A percentile compares a stretch with the other conserved stretches of the same genome.
These are phyloP conservation scores for Russula ochroleuca DNA, from an alignment of 768 basidiomycete species.

Conservation along the genomic window DNA sequence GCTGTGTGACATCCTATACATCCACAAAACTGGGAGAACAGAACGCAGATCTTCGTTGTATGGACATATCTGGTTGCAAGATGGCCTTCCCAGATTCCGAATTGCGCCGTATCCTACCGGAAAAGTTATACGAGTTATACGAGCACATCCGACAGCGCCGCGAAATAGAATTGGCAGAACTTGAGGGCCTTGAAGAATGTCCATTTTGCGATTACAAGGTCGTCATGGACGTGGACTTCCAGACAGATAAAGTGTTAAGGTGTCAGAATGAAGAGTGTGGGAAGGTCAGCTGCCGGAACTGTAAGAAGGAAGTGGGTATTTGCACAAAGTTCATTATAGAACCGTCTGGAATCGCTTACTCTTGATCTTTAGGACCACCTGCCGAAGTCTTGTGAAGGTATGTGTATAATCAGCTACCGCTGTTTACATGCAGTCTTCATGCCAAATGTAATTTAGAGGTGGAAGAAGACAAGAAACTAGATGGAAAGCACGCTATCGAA, in stretches of 20 bases:
- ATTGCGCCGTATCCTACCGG: constrained; percentile 59
- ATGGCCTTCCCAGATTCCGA: constrained; percentile 65
- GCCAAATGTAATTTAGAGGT: constrained; percentile 46
- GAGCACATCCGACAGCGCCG: constrained; percentile 71
- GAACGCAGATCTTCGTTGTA: constrained; percentile 64
- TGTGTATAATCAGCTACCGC: constrained; percentile 3
- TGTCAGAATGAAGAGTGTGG: constrained; percentile 63
- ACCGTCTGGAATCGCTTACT: constrained; percentile 2
- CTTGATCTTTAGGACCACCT: constrained; percentile 59
- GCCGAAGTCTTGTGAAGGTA: constrained; percentile 77
- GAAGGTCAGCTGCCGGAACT: constrained; percentile 71
- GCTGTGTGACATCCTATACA: constrained; percentile 67
- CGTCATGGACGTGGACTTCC: constrained; percentile 46
- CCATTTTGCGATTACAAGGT: constrained; percentile 87
- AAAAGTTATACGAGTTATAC: constrained; percentile 65
- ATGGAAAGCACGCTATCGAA: constrained; percentile 75
- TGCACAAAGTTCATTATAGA: not conserved
- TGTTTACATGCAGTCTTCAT: constrained; percentile 9
- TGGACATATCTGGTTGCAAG: constrained; percentile 74
- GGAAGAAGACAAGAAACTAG: constrained; percentile 68
- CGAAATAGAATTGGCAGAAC: constrained; percentile 70
- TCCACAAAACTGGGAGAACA: constrained; percentile 62
- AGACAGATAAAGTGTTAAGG: constrained; percentile 38
- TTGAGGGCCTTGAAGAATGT: constrained; percentile 83
- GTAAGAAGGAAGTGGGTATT: constrained; percentile 61